A percentile compares a stretch with the other conserved stretches of the same genome.
These are phyloP conservation scores for Ramaria rubella DNA, from an alignment of 768 basidiomycete species.

Conservation along the genomic window DNA sequence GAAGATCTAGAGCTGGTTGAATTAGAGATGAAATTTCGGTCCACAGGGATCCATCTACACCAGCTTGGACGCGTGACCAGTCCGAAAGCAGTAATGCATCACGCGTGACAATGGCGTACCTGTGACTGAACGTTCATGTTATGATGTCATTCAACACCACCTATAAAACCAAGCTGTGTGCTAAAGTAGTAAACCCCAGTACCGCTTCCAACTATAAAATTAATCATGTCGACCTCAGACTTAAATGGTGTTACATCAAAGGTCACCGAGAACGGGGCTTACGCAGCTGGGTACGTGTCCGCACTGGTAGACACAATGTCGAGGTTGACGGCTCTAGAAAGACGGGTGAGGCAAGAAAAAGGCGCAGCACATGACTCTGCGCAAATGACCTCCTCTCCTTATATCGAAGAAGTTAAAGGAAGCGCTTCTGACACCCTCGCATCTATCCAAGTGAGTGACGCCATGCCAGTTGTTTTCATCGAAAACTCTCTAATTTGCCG, in stretches of 20 bases:
- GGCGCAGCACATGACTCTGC: neutral
- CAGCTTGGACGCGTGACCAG: neutral
- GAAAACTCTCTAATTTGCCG: neutral
- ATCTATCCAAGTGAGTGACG: conserved; percentile 38
- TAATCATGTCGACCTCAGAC: neutral
- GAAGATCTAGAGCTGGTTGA: no score
- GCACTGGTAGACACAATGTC: neutral
- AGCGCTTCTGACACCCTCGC: conserved; percentile 37
- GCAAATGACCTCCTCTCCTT: conserved; percentile 14
- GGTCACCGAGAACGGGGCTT: neutral
- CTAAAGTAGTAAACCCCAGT: neutral
- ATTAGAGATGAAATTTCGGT: neutral
- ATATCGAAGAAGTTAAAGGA: conserved; percentile 49
- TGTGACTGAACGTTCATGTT: neutral
- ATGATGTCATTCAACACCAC: neutral
- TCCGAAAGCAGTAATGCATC: neutral
- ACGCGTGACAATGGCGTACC: neutral
- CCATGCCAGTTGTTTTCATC: neutral
- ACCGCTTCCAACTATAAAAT: neutral
- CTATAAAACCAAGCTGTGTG: neutral
- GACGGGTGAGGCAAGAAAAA: neutral
- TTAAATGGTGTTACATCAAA: neutral
- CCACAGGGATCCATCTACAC: no score
- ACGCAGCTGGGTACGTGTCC: neutral
- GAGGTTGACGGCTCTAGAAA: neutral